phyloP scores from a whole-genome alignment of 257 asterid genomes.

The Leonotis leonurus region DNA sequence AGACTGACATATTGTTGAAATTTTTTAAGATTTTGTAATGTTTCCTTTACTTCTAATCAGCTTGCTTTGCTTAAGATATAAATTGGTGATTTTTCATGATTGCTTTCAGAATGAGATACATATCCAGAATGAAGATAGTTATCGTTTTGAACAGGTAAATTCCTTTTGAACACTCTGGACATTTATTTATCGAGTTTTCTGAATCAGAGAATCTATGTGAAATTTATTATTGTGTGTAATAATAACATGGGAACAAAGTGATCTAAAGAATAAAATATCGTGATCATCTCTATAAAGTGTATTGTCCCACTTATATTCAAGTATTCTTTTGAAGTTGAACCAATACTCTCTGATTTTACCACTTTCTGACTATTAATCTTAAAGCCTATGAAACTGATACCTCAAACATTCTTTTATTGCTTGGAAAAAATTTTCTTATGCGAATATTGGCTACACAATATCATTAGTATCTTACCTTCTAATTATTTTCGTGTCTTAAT shows the following conservation, averaged over 20 bases:
- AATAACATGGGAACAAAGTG: background rate
- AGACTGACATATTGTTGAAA: background rate
- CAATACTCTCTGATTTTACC: background rate
- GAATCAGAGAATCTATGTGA: background rate
- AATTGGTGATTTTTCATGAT: conserved; percentile 7
- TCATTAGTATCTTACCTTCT: background rate
- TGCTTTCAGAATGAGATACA: conserved; percentile 79
- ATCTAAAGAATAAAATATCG: background rate
- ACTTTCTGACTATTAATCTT: background rate
- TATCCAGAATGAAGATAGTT: conserved; percentile 77
- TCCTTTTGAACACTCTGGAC: conserved; percentile 1
- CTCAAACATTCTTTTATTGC: background rate
- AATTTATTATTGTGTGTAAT: background rate
- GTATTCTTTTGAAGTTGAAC: background rate
- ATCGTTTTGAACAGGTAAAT: conserved; percentile 93
- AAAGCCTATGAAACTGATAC: background rate
- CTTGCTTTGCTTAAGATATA: background rate
- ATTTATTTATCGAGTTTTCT: background rate
- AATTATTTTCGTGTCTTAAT: too few species aligned
- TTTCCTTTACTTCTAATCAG: conserved; percentile 1
- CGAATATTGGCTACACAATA: background rate
- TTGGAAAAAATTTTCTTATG: background rate
- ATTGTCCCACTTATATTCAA: background rate
- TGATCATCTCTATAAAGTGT: background rate
- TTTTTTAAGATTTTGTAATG: background rate